phyloP scores from a whole-genome alignment of 139 green algal species.

The Ettlia oleoabundans region DNA sequence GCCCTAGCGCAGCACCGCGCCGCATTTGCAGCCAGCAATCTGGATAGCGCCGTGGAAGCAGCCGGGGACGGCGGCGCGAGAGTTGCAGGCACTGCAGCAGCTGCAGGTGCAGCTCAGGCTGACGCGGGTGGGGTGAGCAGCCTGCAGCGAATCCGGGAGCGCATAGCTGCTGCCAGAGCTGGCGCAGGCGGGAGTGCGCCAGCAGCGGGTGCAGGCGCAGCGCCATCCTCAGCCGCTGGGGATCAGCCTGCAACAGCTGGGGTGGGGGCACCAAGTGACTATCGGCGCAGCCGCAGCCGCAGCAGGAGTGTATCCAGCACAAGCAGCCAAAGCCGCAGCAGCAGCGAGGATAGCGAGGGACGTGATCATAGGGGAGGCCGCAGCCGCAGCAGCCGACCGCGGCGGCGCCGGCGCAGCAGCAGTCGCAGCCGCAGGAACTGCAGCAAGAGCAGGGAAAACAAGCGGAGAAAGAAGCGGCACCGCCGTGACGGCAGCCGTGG shows the following conservation, averaged over 20 bases:
- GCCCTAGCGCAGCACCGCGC: too few relatives aligned
- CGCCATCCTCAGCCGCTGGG: not conserved
- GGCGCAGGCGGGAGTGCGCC: not conserved
- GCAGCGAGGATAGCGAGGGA: not conserved
- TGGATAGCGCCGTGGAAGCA: too few relatives aligned
- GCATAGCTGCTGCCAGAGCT: conserved; percentile 22
- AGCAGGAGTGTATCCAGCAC: too few relatives aligned
- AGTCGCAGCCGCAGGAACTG: conserved; percentile 13
- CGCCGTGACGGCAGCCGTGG: not conserved
- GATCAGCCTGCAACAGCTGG: not conserved
- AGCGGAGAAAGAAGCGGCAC: not conserved
- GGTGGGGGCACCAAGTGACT: too few relatives aligned
- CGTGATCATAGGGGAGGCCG: not conserved
- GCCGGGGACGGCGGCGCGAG: not conserved
- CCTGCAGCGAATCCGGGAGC: conserved; percentile 24
- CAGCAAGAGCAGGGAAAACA: not conserved
- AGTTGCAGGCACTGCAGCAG: not conserved
- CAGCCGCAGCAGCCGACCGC: not conserved
- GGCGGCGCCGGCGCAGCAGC: not conserved
- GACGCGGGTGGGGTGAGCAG: not conserved
- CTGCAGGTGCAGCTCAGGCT: not conserved
- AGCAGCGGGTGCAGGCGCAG: not conserved
- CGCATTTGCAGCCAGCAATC: too few relatives aligned
- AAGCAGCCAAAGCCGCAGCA: not conserved
- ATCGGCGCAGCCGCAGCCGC: not conserved